Evolutionary conservation across 2,329 filamentous ascomycete genomes (phyloP).

Genomic region (Coniella vitis): DNA sequence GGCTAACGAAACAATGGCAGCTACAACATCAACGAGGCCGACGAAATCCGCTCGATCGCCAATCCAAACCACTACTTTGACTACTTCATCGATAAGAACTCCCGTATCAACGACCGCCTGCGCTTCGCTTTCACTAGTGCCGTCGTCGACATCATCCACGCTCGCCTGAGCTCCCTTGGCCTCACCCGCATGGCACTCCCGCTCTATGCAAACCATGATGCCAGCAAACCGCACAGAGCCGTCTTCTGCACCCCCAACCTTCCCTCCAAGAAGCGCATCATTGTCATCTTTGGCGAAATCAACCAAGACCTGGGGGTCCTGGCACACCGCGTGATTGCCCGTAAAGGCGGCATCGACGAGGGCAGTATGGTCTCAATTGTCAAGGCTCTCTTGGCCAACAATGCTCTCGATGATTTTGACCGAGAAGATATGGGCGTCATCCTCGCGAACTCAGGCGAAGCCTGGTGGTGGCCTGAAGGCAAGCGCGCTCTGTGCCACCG

Average conservation of each 20-base stretch:
- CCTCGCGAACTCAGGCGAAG: slow-evolving; percentile 70
- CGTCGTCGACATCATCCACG: slow-evolving; percentile 49
- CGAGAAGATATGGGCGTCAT: slow-evolving; percentile 52
- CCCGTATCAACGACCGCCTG: slow-evolving; percentile 71
- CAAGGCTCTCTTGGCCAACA: slow-evolving; percentile 33
- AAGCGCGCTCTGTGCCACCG: slow-evolving; percentile 51
- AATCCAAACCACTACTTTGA: slow-evolving; percentile 66
- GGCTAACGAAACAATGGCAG: slow-evolving; percentile 33
- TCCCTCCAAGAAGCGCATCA: slow-evolving; percentile 49
- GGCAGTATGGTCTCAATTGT: slow-evolving; percentile 67
- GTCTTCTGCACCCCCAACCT: slow-evolving; percentile 58
- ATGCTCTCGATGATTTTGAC: slow-evolving; percentile 25
- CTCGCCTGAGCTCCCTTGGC: slow-evolving; percentile 55
- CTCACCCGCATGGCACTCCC: slow-evolving; percentile 58
- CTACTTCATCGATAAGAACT: slow-evolving; percentile 65
- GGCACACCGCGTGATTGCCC: slow-evolving; percentile 60
- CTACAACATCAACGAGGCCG: slow-evolving; percentile 70
- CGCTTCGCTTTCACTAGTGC: slow-evolving; percentile 72
- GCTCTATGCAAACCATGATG: slow-evolving; percentile 28
- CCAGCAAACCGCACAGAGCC: slow-evolving; percentile 52
- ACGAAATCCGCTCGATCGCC: slow-evolving; percentile 65
- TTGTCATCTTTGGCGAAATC: slow-evolving; percentile 69
- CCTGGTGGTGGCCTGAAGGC: slow-evolving; percentile 66
- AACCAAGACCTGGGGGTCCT: slow-evolving; percentile 68
- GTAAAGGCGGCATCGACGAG: slow-evolving; percentile 56